These are phyloP conservation scores for Chlorella sorokiniana DNA, from an alignment of 139 green algal species.

Conservation along the genomic window DNA sequence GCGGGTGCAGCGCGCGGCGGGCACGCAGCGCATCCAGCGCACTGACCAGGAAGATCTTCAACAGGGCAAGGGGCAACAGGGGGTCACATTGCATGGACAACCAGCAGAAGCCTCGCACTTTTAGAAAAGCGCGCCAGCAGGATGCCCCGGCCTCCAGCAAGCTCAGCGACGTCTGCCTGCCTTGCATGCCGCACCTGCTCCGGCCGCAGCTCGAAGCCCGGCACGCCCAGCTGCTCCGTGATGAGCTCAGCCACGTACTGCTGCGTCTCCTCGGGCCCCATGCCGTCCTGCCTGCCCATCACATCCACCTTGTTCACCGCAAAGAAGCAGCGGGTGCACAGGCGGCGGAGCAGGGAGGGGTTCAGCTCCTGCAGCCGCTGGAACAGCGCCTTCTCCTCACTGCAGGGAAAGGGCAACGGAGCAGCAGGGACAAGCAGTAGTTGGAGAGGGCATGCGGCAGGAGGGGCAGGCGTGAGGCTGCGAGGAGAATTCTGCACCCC, in stretches of 20 bases:
- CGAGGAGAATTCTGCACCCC: no score
- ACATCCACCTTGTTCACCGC: constrained; percentile 54
- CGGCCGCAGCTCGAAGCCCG: constrained; percentile 48
- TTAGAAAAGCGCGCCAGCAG: not conserved
- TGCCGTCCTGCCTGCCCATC: constrained; percentile 43
- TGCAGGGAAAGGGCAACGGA: no score
- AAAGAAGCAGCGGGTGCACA: constrained; percentile 51
- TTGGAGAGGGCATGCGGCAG: no score
- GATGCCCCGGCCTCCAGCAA: no score
- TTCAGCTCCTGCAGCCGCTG: constrained; percentile 66
- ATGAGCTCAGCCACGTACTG: constrained; percentile 54
- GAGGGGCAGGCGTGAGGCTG: no score
- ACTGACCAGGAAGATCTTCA: constrained; percentile 59
- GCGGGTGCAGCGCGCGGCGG: constrained; percentile 59
- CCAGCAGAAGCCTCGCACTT: not conserved
- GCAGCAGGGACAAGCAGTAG: no score
- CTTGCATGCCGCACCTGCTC: constrained; percentile 62
- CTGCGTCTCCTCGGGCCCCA: constrained; percentile 60
- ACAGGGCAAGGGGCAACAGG: not conserved
- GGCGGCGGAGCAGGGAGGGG: constrained; percentile 59
- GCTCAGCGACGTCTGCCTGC: not conserved
- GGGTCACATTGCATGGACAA: no score
- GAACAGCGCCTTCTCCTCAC: constrained; percentile 70
- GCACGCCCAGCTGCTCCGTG: constrained; percentile 38
- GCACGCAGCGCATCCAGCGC: constrained; percentile 70